phyloP scores from a whole-genome alignment of 2,329 filamentous ascomycete genomes.

The Thyridium curvatum region DNA sequence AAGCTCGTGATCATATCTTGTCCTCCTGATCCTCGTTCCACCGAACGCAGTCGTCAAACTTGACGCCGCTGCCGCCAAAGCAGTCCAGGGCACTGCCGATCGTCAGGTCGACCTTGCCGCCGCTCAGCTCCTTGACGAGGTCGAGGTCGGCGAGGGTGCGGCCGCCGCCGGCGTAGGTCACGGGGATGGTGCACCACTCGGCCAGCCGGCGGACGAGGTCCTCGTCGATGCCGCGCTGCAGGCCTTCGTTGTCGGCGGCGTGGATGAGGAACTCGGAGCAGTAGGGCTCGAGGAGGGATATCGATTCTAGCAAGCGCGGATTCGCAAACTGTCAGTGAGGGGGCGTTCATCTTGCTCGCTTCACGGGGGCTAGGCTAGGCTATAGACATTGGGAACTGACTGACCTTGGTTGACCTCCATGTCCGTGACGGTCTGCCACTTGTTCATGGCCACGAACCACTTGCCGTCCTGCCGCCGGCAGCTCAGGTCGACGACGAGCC shows the following conservation, averaged over 20 bases:
- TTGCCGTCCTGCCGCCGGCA: conserved; percentile 67
- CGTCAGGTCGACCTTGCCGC: conserved; percentile 81
- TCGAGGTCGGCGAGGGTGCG: conserved; percentile 76
- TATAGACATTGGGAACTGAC: conserved; percentile 6
- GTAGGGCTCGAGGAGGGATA: conserved; percentile 75
- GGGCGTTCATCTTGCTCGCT: no score
- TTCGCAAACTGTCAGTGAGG: neutral
- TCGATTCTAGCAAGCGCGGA: conserved; percentile 65
- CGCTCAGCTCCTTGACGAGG: conserved; percentile 70
- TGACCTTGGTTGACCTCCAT: conserved; percentile 86
- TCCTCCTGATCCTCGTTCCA: conserved; percentile 63
- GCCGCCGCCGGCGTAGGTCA: conserved; percentile 96
- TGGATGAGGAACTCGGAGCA: conserved; percentile 97
- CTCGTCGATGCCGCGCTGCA: conserved; percentile 88
- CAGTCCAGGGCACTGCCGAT: conserved; percentile 96
- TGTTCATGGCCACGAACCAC: conserved; percentile 99
- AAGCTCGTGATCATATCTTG: no score
- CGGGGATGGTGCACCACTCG: conserved; percentile 83
- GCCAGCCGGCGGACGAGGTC: conserved; percentile 70
- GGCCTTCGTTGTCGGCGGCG: conserved; percentile 91
- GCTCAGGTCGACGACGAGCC: conserved; percentile 91
- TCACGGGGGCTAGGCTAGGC: conserved; percentile 1
- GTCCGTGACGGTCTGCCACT: conserved; percentile 96
- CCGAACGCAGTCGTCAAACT: conserved; percentile 78
- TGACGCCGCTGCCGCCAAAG: conserved; percentile 84